These are phyloP conservation scores for Ascochyta rabiei DNA, from an alignment of 2,329 filamentous ascomycete species.

Conservation along the genomic window DNA sequence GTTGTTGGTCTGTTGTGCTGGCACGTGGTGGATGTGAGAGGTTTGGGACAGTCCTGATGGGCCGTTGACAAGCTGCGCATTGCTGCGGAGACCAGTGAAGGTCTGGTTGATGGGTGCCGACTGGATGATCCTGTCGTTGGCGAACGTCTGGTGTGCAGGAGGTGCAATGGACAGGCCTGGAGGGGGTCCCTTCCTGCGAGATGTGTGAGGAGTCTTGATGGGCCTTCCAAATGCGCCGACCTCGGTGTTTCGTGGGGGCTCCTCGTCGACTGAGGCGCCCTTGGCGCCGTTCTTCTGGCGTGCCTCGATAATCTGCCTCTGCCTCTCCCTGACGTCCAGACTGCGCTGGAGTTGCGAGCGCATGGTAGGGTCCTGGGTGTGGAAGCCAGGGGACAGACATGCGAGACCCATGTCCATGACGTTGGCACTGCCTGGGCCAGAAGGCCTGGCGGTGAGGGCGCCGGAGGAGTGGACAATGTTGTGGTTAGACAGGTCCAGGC, in stretches of 20 bases:
- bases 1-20: constrained; percentile 87
- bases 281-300: constrained; percentile 79
- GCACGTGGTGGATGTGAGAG: constrained; percentile 89
- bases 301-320: constrained; percentile 92
- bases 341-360: constrained; percentile 94
- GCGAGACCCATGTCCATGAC: constrained; percentile 94
- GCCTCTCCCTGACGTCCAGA: constrained; percentile 89
- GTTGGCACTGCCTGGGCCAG: constrained; percentile 71
- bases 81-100: constrained; percentile 82
- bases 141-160: constrained; percentile 88
- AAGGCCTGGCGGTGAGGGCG: constrained; percentile 68
- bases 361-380: constrained; percentile 96
- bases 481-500: constrained; percentile 73
- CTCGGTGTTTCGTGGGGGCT: constrained; percentile 39
- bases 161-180: constrained; percentile 94
- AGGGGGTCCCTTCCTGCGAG: constrained; percentile 76
- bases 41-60: constrained; percentile 81
- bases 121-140: constrained; percentile 93
- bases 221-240: constrained; percentile 51
- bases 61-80: constrained; percentile 74
- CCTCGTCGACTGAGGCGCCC: constrained; percentile 35
- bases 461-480: constrained; percentile 52
- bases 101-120: constrained; percentile 94
- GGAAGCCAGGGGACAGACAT: constrained; percentile 92
- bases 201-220: constrained; percentile 74